Evolutionary conservation across 108 stramenopile genomes (phyloP), one percentile per base, ranked within the genome.

Genomic region (Schizochytrium sp.): DNA sequence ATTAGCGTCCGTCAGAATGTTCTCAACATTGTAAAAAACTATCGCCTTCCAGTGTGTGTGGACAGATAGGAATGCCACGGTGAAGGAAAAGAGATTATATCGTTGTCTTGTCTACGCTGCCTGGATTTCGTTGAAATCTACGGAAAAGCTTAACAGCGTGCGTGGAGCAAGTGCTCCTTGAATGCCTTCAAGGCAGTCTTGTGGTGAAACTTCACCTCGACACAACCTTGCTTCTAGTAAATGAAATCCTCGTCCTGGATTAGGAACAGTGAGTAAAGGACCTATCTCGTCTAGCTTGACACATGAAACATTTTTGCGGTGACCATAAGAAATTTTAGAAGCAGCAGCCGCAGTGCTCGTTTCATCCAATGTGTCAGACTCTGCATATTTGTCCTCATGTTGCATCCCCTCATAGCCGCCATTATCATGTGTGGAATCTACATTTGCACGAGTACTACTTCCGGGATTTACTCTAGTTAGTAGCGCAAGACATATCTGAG

Each of bases 181-280:
- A 38, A 69, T 69, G 64, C 12, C 40, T 38, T 42, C n/a, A 42
- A 69, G 17, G 0, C 12, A 5, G 64, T 0, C 64, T 12, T 69
- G 17, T 5, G 15, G 7, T 69, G 40, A 38, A 42, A 1, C 64
- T 15, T 69, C 64, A 42, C 1, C n/a, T n/a, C 17, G 17, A 15
- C 64, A 69, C 12, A 69, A 42, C 5, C 64, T 38, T 0, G n/a
- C 64, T 15, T 69, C 64, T 8, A 69, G 64, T 42, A n/a, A 42
- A 42, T 69, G n/a, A 15, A 69, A 69, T 15, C 64, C 64, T n/a
- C 17, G 64, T n/a, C 64, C 64, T n/a, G 64, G 64, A 69, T 69
- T 69, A 8, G 12, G 17, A 0, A 69, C 64, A 69, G 12, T 8
- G 0, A 69, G 64, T n/a, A 28, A 28, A 28, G 28, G 28, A 28